Conservation (phyloP, 768 basidiomycete genomes). For the Pulveroboletus sp. region DNA sequence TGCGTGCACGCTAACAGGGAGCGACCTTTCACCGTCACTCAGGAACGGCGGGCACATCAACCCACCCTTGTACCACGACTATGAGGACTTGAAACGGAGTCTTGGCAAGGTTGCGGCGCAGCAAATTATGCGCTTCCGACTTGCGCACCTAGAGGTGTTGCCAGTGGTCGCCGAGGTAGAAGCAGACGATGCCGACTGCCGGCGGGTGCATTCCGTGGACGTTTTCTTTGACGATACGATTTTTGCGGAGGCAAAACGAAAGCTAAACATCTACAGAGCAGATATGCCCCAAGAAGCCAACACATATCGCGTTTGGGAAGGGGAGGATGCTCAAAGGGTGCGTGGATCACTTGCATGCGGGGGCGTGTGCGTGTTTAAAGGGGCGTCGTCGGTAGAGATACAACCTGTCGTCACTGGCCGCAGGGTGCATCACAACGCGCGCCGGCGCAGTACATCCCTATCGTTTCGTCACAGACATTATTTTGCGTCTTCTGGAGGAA, state of each 20-base stretch:
- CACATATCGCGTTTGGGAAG: conserved; percentile 26
- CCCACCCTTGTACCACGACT: conserved; percentile 45
- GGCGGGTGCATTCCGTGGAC: conserved; percentile 32
- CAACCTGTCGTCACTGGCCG: conserved; percentile 40
- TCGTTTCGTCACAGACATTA: conserved; percentile 57
- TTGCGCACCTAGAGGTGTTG: conserved; percentile 34
- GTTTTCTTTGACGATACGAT: conserved; percentile 29
- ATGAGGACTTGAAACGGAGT: conserved; percentile 33
- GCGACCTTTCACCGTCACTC: not conserved
- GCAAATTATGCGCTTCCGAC: conserved; percentile 38
- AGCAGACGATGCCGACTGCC: conserved; percentile 23
- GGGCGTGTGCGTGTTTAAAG: not conserved
- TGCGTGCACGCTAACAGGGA: not conserved
- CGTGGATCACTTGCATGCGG: conserved; percentile 2
- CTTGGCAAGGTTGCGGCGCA: conserved; percentile 38
- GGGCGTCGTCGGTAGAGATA: conserved; percentile 37
- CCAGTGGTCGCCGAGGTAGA: conserved; percentile 29
- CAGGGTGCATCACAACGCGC: conserved; percentile 48
- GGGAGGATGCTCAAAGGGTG: conserved; percentile 34
- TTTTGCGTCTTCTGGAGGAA: conserved; percentile 47
- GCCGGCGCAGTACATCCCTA: conserved; percentile 71
- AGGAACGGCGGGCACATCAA: conserved; percentile 53
- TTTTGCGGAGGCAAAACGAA: conserved; percentile 38
- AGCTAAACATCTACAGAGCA: conserved; percentile 39
- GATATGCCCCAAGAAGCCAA: conserved; percentile 50